Evolutionary conservation across 805 yeast species (phyloP).

Genomic region (Wickerhamiella vanderwaltii): DNA sequence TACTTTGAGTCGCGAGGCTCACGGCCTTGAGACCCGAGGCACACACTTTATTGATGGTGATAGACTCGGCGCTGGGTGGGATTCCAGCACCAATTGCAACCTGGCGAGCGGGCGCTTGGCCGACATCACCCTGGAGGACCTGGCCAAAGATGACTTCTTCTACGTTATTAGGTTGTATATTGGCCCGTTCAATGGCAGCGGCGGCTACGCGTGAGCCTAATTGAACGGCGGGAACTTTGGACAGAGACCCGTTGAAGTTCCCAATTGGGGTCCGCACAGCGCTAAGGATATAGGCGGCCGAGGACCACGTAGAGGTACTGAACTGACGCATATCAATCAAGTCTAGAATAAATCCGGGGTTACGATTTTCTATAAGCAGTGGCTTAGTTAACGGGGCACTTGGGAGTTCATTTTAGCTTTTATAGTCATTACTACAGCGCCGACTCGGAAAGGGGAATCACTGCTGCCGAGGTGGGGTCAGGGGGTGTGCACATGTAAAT

Average conservation of each 20-base stretch:
- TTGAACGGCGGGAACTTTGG: constrained; percentile 34
- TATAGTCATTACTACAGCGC: no score
- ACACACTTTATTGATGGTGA: constrained; percentile 90
- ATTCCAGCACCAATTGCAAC: constrained; percentile 83
- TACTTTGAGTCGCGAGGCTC: constrained; percentile 77
- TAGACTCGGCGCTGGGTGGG: constrained; percentile 66
- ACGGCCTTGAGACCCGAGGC: constrained; percentile 89
- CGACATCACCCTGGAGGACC: constrained; percentile 81
- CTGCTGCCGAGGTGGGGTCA: no score
- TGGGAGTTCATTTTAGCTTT: no score
- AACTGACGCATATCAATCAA: constrained; percentile 3
- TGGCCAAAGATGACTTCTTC: constrained; percentile 88
- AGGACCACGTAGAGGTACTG: not conserved
- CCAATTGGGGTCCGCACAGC: constrained; percentile 93
- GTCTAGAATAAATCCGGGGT: no score
- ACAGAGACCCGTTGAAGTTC: constrained; percentile 71
- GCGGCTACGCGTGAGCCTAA: constrained; percentile 19
- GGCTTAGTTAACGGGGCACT: no score
- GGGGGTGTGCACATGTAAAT: no score
- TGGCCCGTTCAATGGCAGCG: constrained; percentile 73
- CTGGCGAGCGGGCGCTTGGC: constrained; percentile 97
- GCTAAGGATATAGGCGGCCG: constrained; percentile 65
- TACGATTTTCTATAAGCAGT: no score
- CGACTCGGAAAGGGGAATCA: no score
- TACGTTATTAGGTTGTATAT: constrained; percentile 42